Evolutionary conservation across 768 basidiomycete genomes (phyloP).

Genomic region (Kwoniella shandongensis): DNA sequence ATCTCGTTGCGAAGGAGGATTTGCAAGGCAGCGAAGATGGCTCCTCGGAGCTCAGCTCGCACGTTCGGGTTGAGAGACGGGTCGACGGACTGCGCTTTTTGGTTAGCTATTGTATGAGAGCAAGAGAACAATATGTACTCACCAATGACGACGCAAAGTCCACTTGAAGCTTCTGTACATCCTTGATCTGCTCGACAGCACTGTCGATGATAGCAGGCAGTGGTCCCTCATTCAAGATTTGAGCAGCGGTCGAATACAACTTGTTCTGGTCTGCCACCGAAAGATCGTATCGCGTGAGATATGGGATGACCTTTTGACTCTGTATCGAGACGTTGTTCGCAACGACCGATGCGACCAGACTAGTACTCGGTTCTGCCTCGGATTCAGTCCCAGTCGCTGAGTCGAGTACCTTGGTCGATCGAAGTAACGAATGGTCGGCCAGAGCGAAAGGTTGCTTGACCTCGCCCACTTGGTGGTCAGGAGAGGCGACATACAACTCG

Average conservation of each 20-base stretch:
- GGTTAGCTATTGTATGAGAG: conserved; percentile 3
- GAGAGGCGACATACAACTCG: conserved; percentile 65
- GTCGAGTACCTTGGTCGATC: not conserved
- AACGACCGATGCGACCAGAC: conserved; percentile 2
- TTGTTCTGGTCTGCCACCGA: not conserved
- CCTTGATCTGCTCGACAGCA: not conserved
- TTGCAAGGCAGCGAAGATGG: conserved; percentile 19
- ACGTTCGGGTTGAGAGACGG: conserved; percentile 28
- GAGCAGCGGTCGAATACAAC: conserved; percentile 1
- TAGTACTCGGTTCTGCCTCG: not conserved
- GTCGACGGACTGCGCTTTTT: conserved; percentile 31
- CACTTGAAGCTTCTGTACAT: not conserved
- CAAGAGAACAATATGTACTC: not conserved
- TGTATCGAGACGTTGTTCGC: conserved; percentile 17
- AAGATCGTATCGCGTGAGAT: conserved; percentile 1
- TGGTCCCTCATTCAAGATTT: not conserved
- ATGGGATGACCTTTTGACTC: conserved; percentile 10
- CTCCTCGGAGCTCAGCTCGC: not conserved
- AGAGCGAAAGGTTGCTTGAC: conserved; percentile 1
- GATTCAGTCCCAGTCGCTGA: not conserved
- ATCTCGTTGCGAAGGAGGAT: conserved; percentile 22
- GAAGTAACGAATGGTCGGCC: conserved; percentile 22
- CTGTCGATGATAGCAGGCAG: not conserved
- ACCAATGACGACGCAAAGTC: not conserved
- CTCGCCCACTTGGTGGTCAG: not conserved